Percentiles rank a stretch among this genome's conserved stretches.
These are phyloP conservation scores for Amoebophrya sp. DNA, from an alignment of 169 alveolate genomes.

Conservation along the genomic window DNA sequence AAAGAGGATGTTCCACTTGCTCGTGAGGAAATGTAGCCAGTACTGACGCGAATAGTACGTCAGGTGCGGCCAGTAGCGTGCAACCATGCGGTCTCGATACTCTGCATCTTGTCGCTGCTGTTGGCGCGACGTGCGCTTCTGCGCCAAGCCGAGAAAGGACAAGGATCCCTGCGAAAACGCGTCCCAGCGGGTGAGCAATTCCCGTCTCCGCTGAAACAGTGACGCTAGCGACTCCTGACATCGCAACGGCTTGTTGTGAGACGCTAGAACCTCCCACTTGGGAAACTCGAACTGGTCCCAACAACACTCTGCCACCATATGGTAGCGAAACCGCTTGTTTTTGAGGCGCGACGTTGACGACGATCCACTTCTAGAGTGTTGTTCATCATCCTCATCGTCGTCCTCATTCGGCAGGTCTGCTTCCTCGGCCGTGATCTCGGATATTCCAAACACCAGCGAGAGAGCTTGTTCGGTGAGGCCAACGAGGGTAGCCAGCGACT, in stretches of 20 bases:
- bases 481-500: too few relatives aligned
- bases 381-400: neutral
- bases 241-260: neutral
- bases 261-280: neutral
- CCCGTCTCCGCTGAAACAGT: neutral
- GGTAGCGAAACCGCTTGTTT: constrained; percentile 3
- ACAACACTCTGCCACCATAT: neutral
- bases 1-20: neutral
- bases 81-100: neutral
- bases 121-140: neutral
- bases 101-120: neutral
- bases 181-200: neutral
- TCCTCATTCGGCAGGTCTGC: too few relatives aligned
- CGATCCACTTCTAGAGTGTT: neutral
- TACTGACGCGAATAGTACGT: neutral
- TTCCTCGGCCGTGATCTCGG: too few relatives aligned
- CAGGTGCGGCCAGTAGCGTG: neutral
- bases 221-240: neutral
- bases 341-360: neutral
- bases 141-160: neutral
- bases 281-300: constrained; percentile 16
- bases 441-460: too few relatives aligned
- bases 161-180: neutral
- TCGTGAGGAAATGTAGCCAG: neutral
- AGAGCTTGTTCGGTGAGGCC: too few relatives aligned